Base-by-base conservation (phyloP, 805 yeast species). In the Sungouiella thailandica region DNA sequence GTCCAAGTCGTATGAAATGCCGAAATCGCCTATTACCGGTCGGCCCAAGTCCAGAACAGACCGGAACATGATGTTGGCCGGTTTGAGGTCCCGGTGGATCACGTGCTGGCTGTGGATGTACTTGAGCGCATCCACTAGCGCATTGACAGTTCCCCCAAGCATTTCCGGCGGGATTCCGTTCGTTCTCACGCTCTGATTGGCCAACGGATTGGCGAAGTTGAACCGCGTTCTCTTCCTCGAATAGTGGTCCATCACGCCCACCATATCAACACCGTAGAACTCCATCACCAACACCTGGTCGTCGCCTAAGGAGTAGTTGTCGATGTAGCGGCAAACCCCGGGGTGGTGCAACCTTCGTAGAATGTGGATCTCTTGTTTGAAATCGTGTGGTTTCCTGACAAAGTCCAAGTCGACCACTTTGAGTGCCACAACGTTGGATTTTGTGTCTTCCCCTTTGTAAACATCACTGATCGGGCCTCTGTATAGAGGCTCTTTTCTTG, bases 11-110 rank as follows among this genome's bases (percentile, higher is more conserved):
- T 61, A 63, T 14, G 62, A 47, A 11, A 78, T 70, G 5, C 94
- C 93, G 56, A 81, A 80, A 49, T 86, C 94, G 11, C 77, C 74
- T 1, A 81, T 41, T 4, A 63, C 52, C 1, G 68, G 65, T 10
- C 39, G 39, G 31, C 53, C 32, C 15, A 47, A 25, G 22, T 38
- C 18, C 27, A 47, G 37, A 18, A 61, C 42, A 7, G 28, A 31
- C 17, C 19, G 32, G 37, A 64, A 55, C 28, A 59, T 50, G 15
- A 63, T 49, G 35, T 66, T 66, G 17, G 58, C 37, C 1, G 69
- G 68, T 41, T 66, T 66, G 32, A 66, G 44, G 40, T 66, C 72
- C 13, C 72, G 53, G 41, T 66, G 72, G 11, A 66, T 64, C 5
- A 66, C 51, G 1, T 60, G 58, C 8, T 51, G 43, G 9, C 33